Conservation (phyloP, 129 eudicot species). For the Pseudognaphalium luteoalbum region DNA sequence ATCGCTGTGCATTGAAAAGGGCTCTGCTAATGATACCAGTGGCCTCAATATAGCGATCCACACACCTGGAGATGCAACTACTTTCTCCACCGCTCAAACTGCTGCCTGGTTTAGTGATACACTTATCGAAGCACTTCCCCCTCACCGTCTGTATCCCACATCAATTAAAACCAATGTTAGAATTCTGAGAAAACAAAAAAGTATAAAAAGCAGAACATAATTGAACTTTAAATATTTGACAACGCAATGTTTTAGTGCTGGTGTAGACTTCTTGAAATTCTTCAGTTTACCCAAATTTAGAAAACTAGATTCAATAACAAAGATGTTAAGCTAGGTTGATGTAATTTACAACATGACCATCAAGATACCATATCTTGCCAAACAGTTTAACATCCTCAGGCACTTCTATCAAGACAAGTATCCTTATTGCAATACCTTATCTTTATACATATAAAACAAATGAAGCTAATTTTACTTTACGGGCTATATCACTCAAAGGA, state of each 20-base stretch:
- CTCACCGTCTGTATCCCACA: conserved; percentile 66
- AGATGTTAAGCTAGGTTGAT: neutral
- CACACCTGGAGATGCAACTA: conserved; percentile 81
- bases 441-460: too few species aligned
- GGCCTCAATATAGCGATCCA: conserved; percentile 81
- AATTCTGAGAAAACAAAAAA: neutral
- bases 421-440: too few species aligned
- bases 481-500: too few species aligned
- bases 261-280: neutral
- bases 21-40: conserved; percentile 62
- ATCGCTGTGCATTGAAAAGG: conserved; percentile 46
- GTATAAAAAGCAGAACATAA: neutral
- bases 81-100: conserved; percentile 86
- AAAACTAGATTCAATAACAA: neutral
- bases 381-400: neutral
- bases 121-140: conserved; percentile 95
- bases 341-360: neutral
- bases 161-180: neutral
- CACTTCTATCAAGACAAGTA: too few species aligned
- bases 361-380: neutral
- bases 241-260: neutral
- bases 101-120: conserved; percentile 89
- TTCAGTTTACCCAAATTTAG: neutral
- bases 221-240: neutral
- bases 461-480: too few species aligned